phyloP scores from a whole-genome alignment of 805 yeast species.

The Saturnispora zaruensis region DNA sequence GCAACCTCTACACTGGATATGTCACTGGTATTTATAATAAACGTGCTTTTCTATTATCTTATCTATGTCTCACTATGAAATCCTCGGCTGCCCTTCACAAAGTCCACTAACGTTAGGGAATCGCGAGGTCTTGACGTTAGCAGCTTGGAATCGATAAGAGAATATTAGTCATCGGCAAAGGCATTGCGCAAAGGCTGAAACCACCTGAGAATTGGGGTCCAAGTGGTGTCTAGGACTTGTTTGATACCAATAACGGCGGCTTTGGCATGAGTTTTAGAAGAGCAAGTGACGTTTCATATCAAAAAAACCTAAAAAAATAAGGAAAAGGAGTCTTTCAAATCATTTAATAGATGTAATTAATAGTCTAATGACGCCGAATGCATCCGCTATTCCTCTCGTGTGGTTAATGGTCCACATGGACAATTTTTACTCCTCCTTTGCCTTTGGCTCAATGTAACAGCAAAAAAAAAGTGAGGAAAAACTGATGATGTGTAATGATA shows the following conservation, averaged over 20 bases:
- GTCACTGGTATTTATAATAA: too few species aligned
- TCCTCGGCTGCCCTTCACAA: background rate
- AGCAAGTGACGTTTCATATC: too few species aligned
- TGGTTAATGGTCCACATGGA: too few species aligned
- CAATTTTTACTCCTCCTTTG: background rate
- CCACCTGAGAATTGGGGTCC: background rate
- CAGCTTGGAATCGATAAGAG: background rate
- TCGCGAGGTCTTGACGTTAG: conserved; percentile 10
- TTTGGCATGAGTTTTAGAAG: too few species aligned
- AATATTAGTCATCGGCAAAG: background rate
- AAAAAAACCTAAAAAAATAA: too few species aligned
- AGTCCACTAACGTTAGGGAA: conserved; percentile 10
- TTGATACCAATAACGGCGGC: background rate
- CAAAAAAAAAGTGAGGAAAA: background rate
- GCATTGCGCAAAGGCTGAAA: background rate
- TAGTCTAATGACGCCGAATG: too few species aligned
- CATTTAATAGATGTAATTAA: too few species aligned
- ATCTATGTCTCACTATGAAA: background rate
- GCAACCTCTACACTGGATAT: too few species aligned
- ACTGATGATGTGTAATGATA: background rate
- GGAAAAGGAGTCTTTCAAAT: too few species aligned
- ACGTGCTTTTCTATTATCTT: too few species aligned
- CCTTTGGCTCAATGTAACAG: background rate
- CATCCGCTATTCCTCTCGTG: too few species aligned
- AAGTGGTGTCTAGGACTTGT: background rate